Evolutionary conservation across 2,329 filamentous ascomycete species (phyloP).

Genomic region (Pseudogymnoascus pannorum): DNA sequence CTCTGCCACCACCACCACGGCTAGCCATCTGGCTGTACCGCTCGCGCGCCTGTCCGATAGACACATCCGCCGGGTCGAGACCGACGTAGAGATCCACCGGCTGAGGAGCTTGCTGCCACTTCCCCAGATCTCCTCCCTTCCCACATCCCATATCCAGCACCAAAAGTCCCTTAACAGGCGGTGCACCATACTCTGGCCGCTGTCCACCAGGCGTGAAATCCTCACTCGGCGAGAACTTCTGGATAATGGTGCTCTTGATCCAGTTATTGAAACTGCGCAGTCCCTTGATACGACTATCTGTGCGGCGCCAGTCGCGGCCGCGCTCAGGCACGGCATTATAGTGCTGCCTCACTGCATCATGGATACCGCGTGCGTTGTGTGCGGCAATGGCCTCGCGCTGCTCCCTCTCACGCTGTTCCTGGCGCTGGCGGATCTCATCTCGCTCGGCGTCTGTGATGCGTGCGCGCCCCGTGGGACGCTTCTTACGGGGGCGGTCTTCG

Average conservation of each 20-base stretch:
- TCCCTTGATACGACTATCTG: slow-evolving; percentile 91
- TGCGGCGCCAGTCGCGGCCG: slow-evolving; percentile 89
- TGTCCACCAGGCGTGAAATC: slow-evolving; percentile 57
- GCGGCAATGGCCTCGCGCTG: slow-evolving; percentile 30
- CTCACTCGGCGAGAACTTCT: slow-evolving; percentile 85
- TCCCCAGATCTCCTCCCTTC: slow-evolving; percentile 89
- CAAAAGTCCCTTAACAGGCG: slow-evolving; percentile 51
- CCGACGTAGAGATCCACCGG: slow-evolving; percentile 89
- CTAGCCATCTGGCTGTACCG: slow-evolving; percentile 68
- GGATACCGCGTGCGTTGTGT: slow-evolving; percentile 47
- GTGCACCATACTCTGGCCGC: slow-evolving; percentile 32
- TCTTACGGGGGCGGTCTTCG: slow-evolving; percentile 51
- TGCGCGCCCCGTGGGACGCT: slow-evolving; percentile 59
- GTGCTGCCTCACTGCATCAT: slow-evolving; percentile 84
- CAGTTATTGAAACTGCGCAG: slow-evolving; percentile 96
- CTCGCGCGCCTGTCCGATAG: slow-evolving; percentile 82
- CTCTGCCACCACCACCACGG: slow-evolving; percentile 43
- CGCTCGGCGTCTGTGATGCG: slow-evolving; percentile 61
- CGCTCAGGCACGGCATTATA: slow-evolving; percentile 95
- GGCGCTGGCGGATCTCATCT: slow-evolving; percentile 57
- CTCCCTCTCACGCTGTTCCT: slow-evolving; percentile 47
- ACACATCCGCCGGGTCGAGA: slow-evolving; percentile 85
- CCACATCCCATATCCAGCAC: slow-evolving; percentile 94
- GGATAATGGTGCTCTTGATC: slow-evolving; percentile 95
- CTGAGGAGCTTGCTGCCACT: slow-evolving; percentile 94